These are phyloP conservation scores for Tuber magnatum DNA, from an alignment of 495 filamentous ascomycete species.

Conservation along the genomic window DNA sequence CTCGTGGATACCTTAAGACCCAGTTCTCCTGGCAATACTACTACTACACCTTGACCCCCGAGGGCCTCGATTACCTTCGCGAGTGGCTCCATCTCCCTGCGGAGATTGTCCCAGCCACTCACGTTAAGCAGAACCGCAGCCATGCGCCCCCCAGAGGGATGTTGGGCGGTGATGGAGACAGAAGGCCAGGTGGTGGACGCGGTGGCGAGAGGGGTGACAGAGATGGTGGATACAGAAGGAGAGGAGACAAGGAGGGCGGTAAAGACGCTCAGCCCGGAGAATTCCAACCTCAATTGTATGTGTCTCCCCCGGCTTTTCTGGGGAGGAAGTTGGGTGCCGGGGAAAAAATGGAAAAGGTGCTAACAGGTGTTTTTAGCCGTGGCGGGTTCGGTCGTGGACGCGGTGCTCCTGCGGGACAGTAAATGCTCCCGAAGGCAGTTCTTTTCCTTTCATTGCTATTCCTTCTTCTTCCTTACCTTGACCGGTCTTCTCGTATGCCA, in stretches of 20 bases:
- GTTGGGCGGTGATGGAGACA: slow-evolving; percentile 79
- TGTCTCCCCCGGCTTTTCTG: slow-evolving; percentile 23
- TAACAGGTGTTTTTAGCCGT: slow-evolving; percentile 54
- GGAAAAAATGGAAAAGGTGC: slow-evolving; percentile 8
- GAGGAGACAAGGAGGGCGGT: slow-evolving; percentile 83
- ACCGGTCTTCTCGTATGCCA: slow-evolving; percentile 42
- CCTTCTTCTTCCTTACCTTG: slow-evolving; percentile 41
- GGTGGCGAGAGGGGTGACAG: slow-evolving; percentile 68
- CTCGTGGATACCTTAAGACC: slow-evolving; percentile 96
- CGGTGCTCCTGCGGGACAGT: slow-evolving; percentile 58
- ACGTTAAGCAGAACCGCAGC: slow-evolving; percentile 99
- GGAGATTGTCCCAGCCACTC: slow-evolving; percentile 97
- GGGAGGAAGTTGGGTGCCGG: background rate
- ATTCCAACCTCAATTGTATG: slow-evolving; percentile 87
- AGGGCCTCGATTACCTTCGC: slow-evolving; percentile 99
- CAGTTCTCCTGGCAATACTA: slow-evolving; percentile 99
- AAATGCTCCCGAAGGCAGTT: slow-evolving; percentile 30
- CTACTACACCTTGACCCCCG: slow-evolving; percentile 99
- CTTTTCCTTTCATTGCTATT: slow-evolving; percentile 29
- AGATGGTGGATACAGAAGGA: slow-evolving; percentile 86
- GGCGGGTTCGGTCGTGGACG: slow-evolving; percentile 90
- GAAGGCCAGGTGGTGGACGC: slow-evolving; percentile 55
- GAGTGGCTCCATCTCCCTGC: slow-evolving; percentile 99
- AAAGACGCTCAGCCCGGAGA: slow-evolving; percentile 56
- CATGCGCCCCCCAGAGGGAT: slow-evolving; percentile 97